Base-by-base conservation (phyloP, 345 rosid species). In the Physaria fendleri region DNA sequence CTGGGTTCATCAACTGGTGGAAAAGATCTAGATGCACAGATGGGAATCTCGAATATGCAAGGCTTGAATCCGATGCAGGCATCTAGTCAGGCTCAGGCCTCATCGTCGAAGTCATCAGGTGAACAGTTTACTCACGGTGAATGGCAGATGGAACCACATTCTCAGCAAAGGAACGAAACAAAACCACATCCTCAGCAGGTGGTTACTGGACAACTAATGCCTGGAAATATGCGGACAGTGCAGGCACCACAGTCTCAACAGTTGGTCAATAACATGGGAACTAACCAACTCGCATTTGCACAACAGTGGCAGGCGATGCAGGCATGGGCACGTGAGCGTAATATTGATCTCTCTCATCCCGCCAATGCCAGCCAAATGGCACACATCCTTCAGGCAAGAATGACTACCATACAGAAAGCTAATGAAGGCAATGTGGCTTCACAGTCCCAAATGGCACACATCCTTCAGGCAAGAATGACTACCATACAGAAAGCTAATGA, bases 301-400 rank as follows among this genome's bases (percentile, higher is more conserved):
- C 86, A 89, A 49, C 99, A 90, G 76, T 56, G 85, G 77, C 93
- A 90, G 57, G 82, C 79, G 15, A 62, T 85, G 77, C 97, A 84
- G 71, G 86, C 94, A 40, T 87, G 90, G 96, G 97, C 86, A 56
- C 78, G 76, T 51, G 96, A 90, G 72, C 82, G 72, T 23, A 87
- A 90, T 74, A 77, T 94, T 66, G 99, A 94, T 77, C 75, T 87
- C 56, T 78, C 96, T n/a, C 90, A 73, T 46, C 97, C 99, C 69
- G 88, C 79, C 72, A 87, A 94, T 73, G 87, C 90, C 69, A 90
- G 70, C 73, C 76, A 90, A 82, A 69, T 87, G 83, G 77, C 86
- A 6, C 95, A 90, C 70, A 79, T 94, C 28, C 69, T 94, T 56
- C 95, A 93, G 76, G 69, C 90, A 41, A 87, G 85, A 74, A 90